Base-by-base conservation (phyloP, 1,139 yeast genomes). In the Meyerozyma athensensis region DNA sequence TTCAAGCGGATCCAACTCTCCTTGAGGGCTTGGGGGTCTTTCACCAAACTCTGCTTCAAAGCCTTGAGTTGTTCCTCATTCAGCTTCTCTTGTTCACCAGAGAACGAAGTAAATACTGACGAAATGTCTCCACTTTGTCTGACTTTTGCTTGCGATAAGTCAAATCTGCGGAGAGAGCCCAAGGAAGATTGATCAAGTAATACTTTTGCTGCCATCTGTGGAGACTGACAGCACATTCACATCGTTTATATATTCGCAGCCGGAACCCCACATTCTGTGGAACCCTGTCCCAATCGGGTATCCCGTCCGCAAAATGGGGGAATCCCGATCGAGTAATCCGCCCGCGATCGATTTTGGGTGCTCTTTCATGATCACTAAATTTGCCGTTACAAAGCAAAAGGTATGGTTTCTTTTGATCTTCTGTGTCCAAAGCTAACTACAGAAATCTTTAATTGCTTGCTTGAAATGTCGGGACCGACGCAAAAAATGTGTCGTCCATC, bases 1-100 rank as follows among this genome's bases (percentile, higher is more conserved):
- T 58, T 47, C 22, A 62, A 46, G 16, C 63, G 48, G 4, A 47
- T 33, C 65, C 66, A 50, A 10, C 52, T 50, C 17, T 39, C 52
- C 18, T 49, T 43, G 16, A 50, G 43, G 2, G 50, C 53, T 18
- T 50, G 56, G 5, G 48, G 48, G 20, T 59, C 54, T 17, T 46
- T 42, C 28, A 59, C 41, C 21, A 60, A 38, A 17, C 43, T 33
- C 36, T 49, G 42, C 43, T 63, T 62, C 20, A 61, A 39, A 3
- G 52, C 47, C 3, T 45, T 42, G 24, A 34, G 45, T 13, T 22
- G 30, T 23, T 21, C 30, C 34, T 19, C 38, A 31, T 7, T 43
- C 43, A n/a, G 42, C 43, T 28, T 14, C 13, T 24, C 28, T 17
- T 13, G 28, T 24, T 24, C 28, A 3, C 28, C 28, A n/a, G 28